Evolutionary conservation across 495 filamentous ascomycete genomes (phyloP).

Genomic region (Pyrenula massariospora): DNA sequence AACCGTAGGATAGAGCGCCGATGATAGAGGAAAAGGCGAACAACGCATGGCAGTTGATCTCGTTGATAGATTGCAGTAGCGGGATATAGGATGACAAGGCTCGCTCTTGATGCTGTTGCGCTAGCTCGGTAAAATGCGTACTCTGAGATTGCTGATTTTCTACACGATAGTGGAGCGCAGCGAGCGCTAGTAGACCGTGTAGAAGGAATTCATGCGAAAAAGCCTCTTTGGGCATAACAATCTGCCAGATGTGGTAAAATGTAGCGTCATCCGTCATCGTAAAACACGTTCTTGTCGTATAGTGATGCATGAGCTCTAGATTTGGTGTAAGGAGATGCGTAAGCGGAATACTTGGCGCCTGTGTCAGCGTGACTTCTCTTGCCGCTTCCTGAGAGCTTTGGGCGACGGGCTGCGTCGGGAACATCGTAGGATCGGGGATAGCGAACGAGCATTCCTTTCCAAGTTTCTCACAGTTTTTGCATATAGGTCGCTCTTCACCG

Average conservation of each 20-base stretch:
- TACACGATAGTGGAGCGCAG: constrained; percentile 20
- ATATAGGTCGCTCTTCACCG: not conserved
- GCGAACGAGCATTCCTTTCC: not conserved
- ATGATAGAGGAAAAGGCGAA: constrained; percentile 35
- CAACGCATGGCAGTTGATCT: constrained; percentile 29
- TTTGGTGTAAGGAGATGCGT: not conserved
- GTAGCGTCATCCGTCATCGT: not conserved
- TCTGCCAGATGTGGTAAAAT: not conserved
- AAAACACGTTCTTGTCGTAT: not conserved
- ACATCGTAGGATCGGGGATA: not conserved
- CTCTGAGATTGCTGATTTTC: not conserved
- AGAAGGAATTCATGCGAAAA: constrained; percentile 25
- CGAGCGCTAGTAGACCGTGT: constrained; percentile 28
- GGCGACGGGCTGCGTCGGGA: not conserved
- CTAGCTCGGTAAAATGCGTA: constrained; percentile 1
- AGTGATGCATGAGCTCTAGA: not conserved
- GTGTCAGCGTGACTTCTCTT: not conserved
- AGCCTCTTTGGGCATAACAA: not conserved
- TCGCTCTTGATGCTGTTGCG: constrained; percentile 22
- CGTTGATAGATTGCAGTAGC: constrained; percentile 15
- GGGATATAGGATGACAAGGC: constrained; percentile 23
- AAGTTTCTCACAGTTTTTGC: not conserved
- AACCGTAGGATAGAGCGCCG: constrained; percentile 21
- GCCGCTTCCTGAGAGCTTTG: not conserved
- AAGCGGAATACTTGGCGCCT: not conserved